These are phyloP conservation scores for Artemisia argyi DNA, from an alignment of 129 eudicot species.

Conservation along the genomic window DNA sequence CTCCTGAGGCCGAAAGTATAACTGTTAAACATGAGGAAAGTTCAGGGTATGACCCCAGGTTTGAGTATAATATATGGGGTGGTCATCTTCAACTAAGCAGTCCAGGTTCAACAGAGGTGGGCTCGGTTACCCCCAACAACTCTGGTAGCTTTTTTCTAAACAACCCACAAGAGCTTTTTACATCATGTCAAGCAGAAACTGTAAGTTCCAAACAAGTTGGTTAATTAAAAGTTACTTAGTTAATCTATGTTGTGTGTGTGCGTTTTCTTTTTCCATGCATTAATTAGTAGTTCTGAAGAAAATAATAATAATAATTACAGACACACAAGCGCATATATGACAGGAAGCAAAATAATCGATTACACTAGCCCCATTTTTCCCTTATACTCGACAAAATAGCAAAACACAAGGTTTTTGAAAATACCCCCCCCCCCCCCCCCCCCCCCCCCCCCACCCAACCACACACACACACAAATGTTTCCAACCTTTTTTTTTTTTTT, in stretches of 20 bases:
- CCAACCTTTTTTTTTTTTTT: too few species aligned
- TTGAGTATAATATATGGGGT: slow-evolving; percentile 79
- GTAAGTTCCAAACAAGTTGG: slow-evolving; percentile 53
- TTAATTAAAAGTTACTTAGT: slow-evolving; percentile 50
- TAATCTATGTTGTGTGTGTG: slow-evolving; percentile 15
- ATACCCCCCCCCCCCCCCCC: too few species aligned
- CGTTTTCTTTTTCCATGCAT: neutral
- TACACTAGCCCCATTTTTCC: too few species aligned
- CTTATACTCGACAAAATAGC: too few species aligned
- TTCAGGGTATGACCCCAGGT: slow-evolving; percentile 33
- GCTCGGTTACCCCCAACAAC: slow-evolving; percentile 25
- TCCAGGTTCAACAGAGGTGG: slow-evolving; percentile 28
- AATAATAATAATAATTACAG: neutral
- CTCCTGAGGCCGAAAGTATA: slow-evolving; percentile 52
- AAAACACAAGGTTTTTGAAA: too few species aligned
- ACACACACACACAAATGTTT: too few species aligned
- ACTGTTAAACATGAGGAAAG: slow-evolving; percentile 32
- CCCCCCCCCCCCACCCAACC: too few species aligned
- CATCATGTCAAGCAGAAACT: slow-evolving; percentile 34
- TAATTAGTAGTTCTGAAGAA: neutral
- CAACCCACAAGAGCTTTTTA: slow-evolving; percentile 64
- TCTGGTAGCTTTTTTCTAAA: slow-evolving; percentile 70
- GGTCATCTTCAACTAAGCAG: slow-evolving; percentile 58
- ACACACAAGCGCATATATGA: neutral
- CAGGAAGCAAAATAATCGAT: neutral